phyloP scores from a whole-genome alignment of 2,329 filamentous ascomycete genomes.

The Immersiporthe knoxdaviesiana region DNA sequence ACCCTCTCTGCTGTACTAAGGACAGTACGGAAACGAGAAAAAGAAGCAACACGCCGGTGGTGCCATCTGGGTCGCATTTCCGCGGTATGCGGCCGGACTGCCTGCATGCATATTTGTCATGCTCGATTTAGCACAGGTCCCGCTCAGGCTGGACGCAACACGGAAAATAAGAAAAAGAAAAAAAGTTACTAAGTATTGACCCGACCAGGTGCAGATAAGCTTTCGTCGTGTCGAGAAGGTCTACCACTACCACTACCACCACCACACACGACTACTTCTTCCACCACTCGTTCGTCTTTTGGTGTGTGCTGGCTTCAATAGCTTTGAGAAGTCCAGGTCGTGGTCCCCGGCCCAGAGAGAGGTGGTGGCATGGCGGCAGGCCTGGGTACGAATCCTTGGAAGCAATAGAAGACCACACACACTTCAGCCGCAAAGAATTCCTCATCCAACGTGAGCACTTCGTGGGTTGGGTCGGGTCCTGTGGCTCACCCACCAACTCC shows the following conservation, averaged over 20 bases:
- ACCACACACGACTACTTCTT: too few species aligned
- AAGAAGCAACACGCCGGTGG: neutral
- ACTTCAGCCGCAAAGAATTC: conserved; percentile 17
- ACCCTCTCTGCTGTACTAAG: too few species aligned
- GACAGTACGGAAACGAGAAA: too few species aligned
- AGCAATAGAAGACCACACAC: neutral
- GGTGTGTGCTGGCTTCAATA: neutral
- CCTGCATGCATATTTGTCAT: neutral
- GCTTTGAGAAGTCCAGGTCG: neutral
- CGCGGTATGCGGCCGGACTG: conserved; percentile 1
- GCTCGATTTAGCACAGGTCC: conserved; percentile 1
- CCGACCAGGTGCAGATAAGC: neutral
- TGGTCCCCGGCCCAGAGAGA: neutral
- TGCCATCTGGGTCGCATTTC: neutral
- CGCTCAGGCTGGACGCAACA: neutral
- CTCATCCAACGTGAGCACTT: conserved; percentile 7
- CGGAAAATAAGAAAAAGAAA: neutral
- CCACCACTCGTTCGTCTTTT: neutral
- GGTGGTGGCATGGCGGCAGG: neutral
- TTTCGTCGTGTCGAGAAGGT: neutral
- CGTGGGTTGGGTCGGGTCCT: conserved; percentile 10
- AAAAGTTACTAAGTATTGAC: neutral
- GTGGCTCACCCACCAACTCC: conserved; percentile 6
- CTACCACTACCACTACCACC: neutral
- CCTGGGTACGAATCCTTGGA: conserved; percentile 7